Percentiles rank a stretch among this genome's conserved stretches.
Evolutionary conservation across 169 alveolate species (phyloP).

Genomic region (Perkinsus marinus): DNA sequence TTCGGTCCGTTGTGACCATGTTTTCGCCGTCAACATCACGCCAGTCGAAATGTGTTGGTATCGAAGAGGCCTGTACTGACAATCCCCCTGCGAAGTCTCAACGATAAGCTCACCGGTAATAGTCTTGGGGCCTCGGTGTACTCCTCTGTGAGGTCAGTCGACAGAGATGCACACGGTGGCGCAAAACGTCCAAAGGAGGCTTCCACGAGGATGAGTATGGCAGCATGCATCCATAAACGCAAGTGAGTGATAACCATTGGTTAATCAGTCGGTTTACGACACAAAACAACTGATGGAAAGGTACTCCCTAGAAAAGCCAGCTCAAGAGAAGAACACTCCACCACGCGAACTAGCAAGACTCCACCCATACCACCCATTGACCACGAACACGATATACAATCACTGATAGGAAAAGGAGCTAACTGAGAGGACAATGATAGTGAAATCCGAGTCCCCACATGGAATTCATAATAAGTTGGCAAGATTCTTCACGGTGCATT

Average conservation of each 20-base stretch:
- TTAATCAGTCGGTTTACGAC: not conserved
- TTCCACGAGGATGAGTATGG: not conserved
- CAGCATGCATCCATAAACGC: not conserved
- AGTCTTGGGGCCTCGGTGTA: not conserved
- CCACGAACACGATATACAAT: no score
- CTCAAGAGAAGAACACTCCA: no score
- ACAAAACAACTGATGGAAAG: not conserved
- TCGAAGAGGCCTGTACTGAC: not conserved
- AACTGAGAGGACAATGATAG: not conserved
- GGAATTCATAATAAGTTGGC: no score
- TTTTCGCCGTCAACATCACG: not conserved
- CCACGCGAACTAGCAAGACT: no score
- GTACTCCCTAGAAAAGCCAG: no score
- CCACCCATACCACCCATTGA: no score
- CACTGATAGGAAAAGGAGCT: no score
- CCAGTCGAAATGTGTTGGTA: not conserved
- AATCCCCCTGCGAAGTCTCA: not conserved
- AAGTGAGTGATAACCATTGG: not conserved
- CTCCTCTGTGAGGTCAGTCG: not conserved
- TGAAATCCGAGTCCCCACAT: not conserved
- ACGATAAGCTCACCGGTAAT: not conserved
- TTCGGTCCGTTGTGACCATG: not conserved
- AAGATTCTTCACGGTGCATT: no score
- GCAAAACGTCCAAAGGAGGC: not conserved
- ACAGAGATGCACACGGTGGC: not conserved